phyloP scores from a whole-genome alignment of 768 basidiomycete species.

The Leccinum fibrillosum region DNA sequence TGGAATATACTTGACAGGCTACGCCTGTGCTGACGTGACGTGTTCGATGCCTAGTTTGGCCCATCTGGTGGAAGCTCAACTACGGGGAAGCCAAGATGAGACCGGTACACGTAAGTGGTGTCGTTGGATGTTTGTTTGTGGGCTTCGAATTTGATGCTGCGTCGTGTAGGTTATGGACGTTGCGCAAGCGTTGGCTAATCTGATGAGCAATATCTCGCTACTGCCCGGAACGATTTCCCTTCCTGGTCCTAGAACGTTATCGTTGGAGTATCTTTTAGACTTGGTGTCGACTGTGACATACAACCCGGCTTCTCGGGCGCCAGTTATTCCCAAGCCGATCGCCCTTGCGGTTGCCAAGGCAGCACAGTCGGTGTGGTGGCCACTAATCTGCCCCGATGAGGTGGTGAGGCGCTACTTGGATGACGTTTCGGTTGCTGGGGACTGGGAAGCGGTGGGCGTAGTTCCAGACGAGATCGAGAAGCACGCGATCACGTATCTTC shows the following conservation, averaged over 20 bases:
- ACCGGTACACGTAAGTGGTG: conserved; percentile 78
- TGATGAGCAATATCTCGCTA: conserved; percentile 55
- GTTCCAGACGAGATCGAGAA: conserved; percentile 81
- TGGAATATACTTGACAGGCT: conserved; percentile 1
- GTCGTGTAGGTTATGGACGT: conserved; percentile 79
- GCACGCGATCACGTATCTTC: conserved; percentile 85
- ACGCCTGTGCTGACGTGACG: conserved; percentile 12
- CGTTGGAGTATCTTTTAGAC: conserved; percentile 75
- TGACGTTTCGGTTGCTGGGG: conserved; percentile 69
- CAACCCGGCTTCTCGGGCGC: conserved; percentile 66
- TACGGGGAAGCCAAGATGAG: conserved; percentile 80
- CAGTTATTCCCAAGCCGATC: conserved; percentile 70
- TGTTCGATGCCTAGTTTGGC: conserved; percentile 52
- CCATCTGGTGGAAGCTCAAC: conserved; percentile 94
- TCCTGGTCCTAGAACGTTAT: conserved; percentile 85
- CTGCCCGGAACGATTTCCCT: conserved; percentile 70
- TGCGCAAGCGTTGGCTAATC: conserved; percentile 84
- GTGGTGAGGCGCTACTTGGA: conserved; percentile 84
- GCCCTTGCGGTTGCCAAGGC: conserved; percentile 61
- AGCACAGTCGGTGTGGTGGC: conserved; percentile 84
- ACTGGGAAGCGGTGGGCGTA: conserved; percentile 83
- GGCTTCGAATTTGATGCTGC: conserved; percentile 13
- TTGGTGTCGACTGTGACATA: conserved; percentile 81
- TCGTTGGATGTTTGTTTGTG: conserved; percentile 17
- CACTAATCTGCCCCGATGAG: conserved; percentile 86